These are phyloP conservation scores for Vitis rotundifolia DNA, from an alignment of 164 flowering plant genomes.

Conservation along the genomic window DNA sequence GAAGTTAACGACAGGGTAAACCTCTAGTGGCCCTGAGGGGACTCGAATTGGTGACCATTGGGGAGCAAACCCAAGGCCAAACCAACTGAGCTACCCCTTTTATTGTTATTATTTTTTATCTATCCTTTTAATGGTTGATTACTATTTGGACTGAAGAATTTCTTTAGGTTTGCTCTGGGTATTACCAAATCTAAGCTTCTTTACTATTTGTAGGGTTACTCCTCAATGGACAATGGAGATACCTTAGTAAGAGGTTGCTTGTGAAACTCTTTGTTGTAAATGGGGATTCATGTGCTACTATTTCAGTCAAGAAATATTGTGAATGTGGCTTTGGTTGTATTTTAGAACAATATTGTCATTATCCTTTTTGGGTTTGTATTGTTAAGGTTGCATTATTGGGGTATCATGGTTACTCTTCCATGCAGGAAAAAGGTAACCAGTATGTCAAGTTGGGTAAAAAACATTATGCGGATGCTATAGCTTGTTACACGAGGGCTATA, in stretches of 20 bases:
- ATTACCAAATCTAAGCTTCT: too few relatives aligned
- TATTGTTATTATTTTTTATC: too few relatives aligned
- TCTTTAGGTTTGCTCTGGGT: too few relatives aligned
- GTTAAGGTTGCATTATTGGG: not conserved
- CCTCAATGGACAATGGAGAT: not conserved
- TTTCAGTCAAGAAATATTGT: not conserved
- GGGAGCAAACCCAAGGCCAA: too few relatives aligned
- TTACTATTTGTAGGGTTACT: too few relatives aligned
- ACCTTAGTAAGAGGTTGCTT: not conserved
- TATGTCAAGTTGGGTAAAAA: conserved; percentile 87
- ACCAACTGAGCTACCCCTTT: too few relatives aligned
- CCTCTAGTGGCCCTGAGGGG: too few relatives aligned
- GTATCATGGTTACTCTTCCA: not conserved
- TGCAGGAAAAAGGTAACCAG: conserved; percentile 85
- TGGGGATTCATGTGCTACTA: not conserved
- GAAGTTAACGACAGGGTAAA: too few relatives aligned
- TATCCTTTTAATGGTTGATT: too few relatives aligned
- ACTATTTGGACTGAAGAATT: too few relatives aligned
- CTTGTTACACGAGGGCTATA: conserved; percentile 85
- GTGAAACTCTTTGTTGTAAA: not conserved
- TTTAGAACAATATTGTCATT: not conserved
- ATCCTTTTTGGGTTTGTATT: not conserved
- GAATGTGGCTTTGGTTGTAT: not conserved
- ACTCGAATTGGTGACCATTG: too few relatives aligned
- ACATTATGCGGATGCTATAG: conserved; percentile 80